Base-by-base conservation (phyloP, 1,284 basidiomycete species). In the Leccinum subfulvum region DNA sequence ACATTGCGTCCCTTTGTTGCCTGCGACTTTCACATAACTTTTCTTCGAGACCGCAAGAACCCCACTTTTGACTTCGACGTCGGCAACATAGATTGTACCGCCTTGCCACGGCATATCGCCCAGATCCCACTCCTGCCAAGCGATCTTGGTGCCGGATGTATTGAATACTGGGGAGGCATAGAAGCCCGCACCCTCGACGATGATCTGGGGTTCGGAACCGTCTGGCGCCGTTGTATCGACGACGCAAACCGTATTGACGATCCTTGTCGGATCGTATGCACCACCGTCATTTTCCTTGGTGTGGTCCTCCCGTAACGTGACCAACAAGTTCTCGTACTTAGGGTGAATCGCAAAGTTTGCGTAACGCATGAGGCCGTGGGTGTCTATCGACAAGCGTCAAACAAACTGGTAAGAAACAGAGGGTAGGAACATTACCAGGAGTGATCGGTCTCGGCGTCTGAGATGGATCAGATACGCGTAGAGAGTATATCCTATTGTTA, bases 31-130 rank as follows among this genome's bases (percentile, higher is more conserved):
- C 1, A 26, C 21, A 1, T 23, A 13, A 51, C 11, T 14, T 18
- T 13, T 13, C n/a, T 13, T 13, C 11, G 49, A 51, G 49, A 51
- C 49, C 13, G 21, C 4, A 23, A 51, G 21, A 23, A 21, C 13
- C 6, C 21, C 21, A 2, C 7, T 2, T 26, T 13, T 11, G 21
- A 23, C 28, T 28, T 35, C n/a, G 18, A 82, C 67, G n/a, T 80
- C 75, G 1, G 83, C 87, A 30, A 88, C 74, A 66, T 81, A 79
- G 28, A 92, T 74, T 65, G 86, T 79, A 0, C 83, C 80, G 23
- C 85, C 86, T 68, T 90, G 84, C 87, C 89, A 93, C n/a, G 90
- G 90, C 91, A 92, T 92, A 70, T 90, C 84, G 0, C 91, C 90
- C 64, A 87, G 85, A 63, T 74, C 76, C 91, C 91, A 93, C 65